A percentile compares a stretch with the other conserved stretches of the same genome.
Evolutionary conservation across 2,329 filamentous ascomycete genomes (phyloP).

Genomic region (Alternaria alternata): DNA sequence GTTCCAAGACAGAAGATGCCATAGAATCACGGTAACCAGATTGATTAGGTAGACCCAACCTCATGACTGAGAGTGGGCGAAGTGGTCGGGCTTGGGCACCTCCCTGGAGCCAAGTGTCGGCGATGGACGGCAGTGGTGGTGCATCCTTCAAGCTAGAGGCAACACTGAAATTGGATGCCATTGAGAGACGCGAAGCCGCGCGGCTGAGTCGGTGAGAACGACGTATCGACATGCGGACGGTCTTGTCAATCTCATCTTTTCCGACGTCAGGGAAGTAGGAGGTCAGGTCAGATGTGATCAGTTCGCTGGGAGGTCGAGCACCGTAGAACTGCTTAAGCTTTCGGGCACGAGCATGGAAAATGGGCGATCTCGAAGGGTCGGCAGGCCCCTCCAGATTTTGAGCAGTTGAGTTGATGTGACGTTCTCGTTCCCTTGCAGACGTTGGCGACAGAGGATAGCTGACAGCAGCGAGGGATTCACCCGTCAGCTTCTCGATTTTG

Average conservation of each 20-base stretch:
- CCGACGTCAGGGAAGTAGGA: conserved; percentile 98
- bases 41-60: conserved; percentile 64
- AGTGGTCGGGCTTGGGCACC: conserved; percentile 58
- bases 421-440: conserved; percentile 70
- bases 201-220: conserved; percentile 90
- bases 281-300: conserved; percentile 94
- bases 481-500: conserved; percentile 89
- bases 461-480: conserved; percentile 84
- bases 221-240: conserved; percentile 89
- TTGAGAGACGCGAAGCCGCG: conserved; percentile 90
- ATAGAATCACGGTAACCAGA: conserved; percentile 84
- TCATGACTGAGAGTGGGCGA: conserved; percentile 68
- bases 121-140: conserved; percentile 93
- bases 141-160: conserved; percentile 92
- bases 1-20: conserved; percentile 86
- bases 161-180: conserved; percentile 91
- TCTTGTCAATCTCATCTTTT: conserved; percentile 93
- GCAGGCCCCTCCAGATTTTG: conserved; percentile 58
- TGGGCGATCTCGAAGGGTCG: conserved; percentile 40
- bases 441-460: conserved; percentile 88
- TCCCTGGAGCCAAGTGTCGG: conserved; percentile 83
- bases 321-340: conserved; percentile 86
- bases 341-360: conserved; percentile 54
- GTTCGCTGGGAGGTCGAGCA: conserved; percentile 90
- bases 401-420: conserved; percentile 64